Evolutionary conservation across 495 filamentous ascomycete species (phyloP).

Genomic region (Neurospora sp.): DNA sequence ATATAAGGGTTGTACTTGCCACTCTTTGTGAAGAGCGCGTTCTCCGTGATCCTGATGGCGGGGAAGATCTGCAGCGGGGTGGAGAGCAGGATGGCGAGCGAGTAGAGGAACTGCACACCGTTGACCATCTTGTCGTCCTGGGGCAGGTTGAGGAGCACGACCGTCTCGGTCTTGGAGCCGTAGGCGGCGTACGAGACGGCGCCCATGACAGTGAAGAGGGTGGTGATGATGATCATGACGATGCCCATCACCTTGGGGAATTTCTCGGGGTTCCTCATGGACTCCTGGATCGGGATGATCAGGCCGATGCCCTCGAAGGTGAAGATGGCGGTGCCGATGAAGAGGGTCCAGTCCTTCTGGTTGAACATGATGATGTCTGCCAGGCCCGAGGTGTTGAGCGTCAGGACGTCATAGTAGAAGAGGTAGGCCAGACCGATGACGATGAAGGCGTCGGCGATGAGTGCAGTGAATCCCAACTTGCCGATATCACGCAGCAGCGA

Average conservation of each 20-base stretch:
- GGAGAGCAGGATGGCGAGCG: constrained; percentile 82
- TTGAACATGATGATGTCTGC: constrained; percentile 85
- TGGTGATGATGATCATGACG: constrained; percentile 89
- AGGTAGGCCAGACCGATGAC: constrained; percentile 84
- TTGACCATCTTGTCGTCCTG: constrained; percentile 96
- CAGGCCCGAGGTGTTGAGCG: constrained; percentile 66
- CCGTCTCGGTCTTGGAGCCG: constrained; percentile 87
- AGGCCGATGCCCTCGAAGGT: constrained; percentile 96
- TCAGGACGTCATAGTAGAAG: constrained; percentile 88
- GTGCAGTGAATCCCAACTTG: constrained; percentile 81
- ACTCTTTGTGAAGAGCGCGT: constrained; percentile 56
- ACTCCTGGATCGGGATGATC: constrained; percentile 98
- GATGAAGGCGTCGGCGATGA: constrained; percentile 91
- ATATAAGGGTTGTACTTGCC: constrained; percentile 93
- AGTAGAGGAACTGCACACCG: constrained; percentile 90
- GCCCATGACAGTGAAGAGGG: constrained; percentile 84
- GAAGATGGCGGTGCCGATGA: constrained; percentile 97
- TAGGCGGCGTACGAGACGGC: constrained; percentile 93
- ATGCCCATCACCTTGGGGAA: constrained; percentile 77
- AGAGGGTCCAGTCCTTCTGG: constrained; percentile 79
- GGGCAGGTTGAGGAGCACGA: constrained; percentile 89
- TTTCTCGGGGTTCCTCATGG: constrained; percentile 80
- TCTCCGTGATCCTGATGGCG: constrained; percentile 73
- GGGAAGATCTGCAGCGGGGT: constrained; percentile 96
- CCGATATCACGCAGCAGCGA: constrained; percentile 91